Base-by-base conservation (phyloP, 768 basidiomycete species). In the Phanerodontia chrysosporium region DNA sequence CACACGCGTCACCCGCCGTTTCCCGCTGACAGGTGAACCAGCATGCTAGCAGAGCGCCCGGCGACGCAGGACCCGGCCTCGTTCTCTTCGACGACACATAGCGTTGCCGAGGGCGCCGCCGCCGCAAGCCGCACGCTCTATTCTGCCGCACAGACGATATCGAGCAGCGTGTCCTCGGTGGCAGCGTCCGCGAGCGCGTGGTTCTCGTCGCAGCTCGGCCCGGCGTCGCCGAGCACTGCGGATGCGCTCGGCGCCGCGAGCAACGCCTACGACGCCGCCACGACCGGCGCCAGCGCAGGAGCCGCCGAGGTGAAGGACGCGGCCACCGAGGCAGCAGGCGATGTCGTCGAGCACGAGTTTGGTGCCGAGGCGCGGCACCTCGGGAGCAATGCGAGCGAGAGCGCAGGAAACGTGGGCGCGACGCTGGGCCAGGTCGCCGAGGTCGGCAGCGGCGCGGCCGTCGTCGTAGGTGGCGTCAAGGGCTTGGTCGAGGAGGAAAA, bases 181-280 rank as follows among this genome's bases (percentile, higher is more conserved):
- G 67, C 67, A 2, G 57, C 64, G n/a, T 46, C 56, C 7, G 67
- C 67, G 0, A 64, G 67, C 46, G 64, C 65, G 13, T 68, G 65
- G 65, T 39, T 68, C 45, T 58, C 67, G 21, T 55, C 59, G 42
- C 59, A 60, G 14, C 28, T 63, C 55, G 65, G 63, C 0, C 61
- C 64, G 25, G 62, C 61, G 1, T 59, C 59, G 2, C 52, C 59
- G 24, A 36, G 48, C 3, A 61, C 58, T 7, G 59, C 58, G 16
- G 63, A 63, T 10, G 44, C 60, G 36, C 58, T 65, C 25, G 32
- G 55, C 36, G 55, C 58, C 8, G 32, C 52, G 7, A 57, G 60
- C 21, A 53, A 58, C 13, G 64, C 62, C 10, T 60, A 51, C 25
- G 58, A 55, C 18, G 45, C 55, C 7, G 49, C 58, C 18, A 53